A percentile compares a stretch with the other conserved stretches of the same genome.
Evolutionary conservation across 1,284 basidiomycete species (phyloP).

Genomic region (Lentinula novae-zelandiae): DNA sequence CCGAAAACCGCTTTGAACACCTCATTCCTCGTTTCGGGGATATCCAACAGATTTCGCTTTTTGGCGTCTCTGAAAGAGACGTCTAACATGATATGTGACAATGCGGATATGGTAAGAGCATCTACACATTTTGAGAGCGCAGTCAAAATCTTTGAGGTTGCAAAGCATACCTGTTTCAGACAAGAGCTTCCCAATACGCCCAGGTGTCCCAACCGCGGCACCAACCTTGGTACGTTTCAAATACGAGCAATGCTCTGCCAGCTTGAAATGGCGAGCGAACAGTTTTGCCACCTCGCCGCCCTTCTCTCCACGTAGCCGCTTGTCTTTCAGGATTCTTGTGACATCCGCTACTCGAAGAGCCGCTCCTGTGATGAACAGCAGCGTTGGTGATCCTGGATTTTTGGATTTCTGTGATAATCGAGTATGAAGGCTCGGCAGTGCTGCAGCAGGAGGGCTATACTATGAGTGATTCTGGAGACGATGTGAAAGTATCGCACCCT

Average conservation of each 20-base stretch:
- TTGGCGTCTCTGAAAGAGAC: slow-evolving; percentile 68
- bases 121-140: slow-evolving; percentile 37
- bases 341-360: slow-evolving; percentile 79
- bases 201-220: slow-evolving; percentile 79
- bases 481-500: slow-evolving; percentile 41
- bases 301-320: slow-evolving; percentile 66
- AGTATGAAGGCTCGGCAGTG: slow-evolving; percentile 61
- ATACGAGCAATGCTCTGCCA: slow-evolving; percentile 75
- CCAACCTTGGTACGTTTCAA: slow-evolving; percentile 73
- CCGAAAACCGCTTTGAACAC: slow-evolving; percentile 74
- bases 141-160: neutral
- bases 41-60: slow-evolving; percentile 70
- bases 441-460: slow-evolving; percentile 31
- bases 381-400: slow-evolving; percentile 69
- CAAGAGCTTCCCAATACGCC: slow-evolving; percentile 76
- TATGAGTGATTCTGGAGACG: neutral
- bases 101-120: slow-evolving; percentile 62
- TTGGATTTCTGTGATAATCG: slow-evolving; percentile 73
- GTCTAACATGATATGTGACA: slow-evolving; percentile 81
- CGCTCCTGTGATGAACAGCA: slow-evolving; percentile 72
- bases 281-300: slow-evolving; percentile 82
- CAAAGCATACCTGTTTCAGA: slow-evolving; percentile 63
- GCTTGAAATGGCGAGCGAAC: slow-evolving; percentile 84
- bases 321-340: slow-evolving; percentile 66
- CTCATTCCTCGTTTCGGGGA: slow-evolving; percentile 78